These are phyloP conservation scores for Puccinia hordei DNA, from an alignment of 1,284 basidiomycete genomes.

Conservation along the genomic window DNA sequence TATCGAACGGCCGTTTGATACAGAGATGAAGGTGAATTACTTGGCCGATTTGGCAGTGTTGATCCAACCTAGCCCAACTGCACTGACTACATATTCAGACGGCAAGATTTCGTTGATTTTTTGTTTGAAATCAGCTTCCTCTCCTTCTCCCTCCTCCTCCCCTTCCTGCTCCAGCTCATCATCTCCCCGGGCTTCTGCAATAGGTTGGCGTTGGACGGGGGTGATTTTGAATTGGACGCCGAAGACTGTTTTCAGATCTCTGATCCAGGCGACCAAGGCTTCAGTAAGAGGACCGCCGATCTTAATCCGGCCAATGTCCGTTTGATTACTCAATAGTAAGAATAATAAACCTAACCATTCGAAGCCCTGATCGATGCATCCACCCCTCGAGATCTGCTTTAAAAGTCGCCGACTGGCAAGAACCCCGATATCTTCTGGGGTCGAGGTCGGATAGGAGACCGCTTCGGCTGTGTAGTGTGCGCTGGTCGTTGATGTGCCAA, in stretches of 20 bases:
- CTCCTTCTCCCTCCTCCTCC: not conserved
- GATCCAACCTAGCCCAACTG: conserved; percentile 49
- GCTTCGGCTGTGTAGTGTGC: conserved; percentile 85
- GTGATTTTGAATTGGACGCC: conserved; percentile 47
- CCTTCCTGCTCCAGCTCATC: not conserved
- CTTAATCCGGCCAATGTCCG: conserved; percentile 86
- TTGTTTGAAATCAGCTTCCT: not conserved
- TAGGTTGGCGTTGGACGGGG: conserved; percentile 10
- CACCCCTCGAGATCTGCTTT: conserved; percentile 75
- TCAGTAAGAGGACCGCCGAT: conserved; percentile 67
- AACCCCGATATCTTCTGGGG: conserved; percentile 80
- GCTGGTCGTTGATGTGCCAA: conserved; percentile 89
- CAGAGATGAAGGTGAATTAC: conserved; percentile 3
- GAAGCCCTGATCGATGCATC: conserved; percentile 87
- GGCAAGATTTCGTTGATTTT: conserved; percentile 1
- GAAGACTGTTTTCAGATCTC: conserved; percentile 45
- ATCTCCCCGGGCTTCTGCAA: not conserved
- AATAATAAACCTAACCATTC: conserved; percentile 83
- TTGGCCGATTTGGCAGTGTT: conserved; percentile 49
- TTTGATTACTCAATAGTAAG: conserved; percentile 85
- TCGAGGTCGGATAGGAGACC: conserved; percentile 67
- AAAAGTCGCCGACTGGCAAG: conserved; percentile 76
- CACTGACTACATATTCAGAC: conserved; percentile 35
- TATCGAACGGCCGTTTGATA: not conserved
- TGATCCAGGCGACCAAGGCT: conserved; percentile 43